A percentile compares a stretch with the other conserved stretches of the same genome.
Conservation (phyloP, 2,329 filamentous ascomycete species). For the Fusarium nelsonii region DNA sequence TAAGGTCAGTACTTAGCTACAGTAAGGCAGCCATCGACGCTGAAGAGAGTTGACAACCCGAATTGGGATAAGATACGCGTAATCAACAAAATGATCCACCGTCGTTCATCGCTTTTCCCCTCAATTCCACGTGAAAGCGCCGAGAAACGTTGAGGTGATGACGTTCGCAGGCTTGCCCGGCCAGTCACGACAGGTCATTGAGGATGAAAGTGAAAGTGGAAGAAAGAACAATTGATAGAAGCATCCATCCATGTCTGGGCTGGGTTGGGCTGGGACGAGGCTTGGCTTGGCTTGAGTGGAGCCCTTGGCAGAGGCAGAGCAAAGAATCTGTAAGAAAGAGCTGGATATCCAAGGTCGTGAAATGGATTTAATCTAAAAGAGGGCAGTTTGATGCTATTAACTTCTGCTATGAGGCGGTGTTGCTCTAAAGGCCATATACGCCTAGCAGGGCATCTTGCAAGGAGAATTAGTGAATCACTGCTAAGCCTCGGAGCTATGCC, state of each 20-base stretch:
- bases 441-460: not conserved
- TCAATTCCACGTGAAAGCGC: not conserved
- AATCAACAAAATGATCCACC: not conserved
- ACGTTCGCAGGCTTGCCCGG: not conserved
- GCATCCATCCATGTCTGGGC: not conserved
- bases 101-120: not conserved
- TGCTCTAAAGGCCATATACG: not conserved
- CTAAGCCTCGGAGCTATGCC: not conserved
- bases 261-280: not conserved
- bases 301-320: not conserved
- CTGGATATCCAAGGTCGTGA: not conserved
- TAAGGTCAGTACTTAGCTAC: not conserved
- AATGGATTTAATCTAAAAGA: not conserved
- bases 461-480: not conserved
- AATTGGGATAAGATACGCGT: not conserved
- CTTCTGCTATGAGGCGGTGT: not conserved
- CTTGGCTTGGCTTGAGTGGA: not conserved
- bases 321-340: not conserved
- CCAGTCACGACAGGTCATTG: not conserved
- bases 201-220: too few relatives aligned
- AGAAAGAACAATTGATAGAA: slow-evolving; percentile 2
- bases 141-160: not conserved
- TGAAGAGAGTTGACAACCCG: not conserved
- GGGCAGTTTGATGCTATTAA: not conserved
- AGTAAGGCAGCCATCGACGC: not conserved